Conservation (phyloP, 176 grass and related monocot species). For the Cenchrus fungigraminus region DNA sequence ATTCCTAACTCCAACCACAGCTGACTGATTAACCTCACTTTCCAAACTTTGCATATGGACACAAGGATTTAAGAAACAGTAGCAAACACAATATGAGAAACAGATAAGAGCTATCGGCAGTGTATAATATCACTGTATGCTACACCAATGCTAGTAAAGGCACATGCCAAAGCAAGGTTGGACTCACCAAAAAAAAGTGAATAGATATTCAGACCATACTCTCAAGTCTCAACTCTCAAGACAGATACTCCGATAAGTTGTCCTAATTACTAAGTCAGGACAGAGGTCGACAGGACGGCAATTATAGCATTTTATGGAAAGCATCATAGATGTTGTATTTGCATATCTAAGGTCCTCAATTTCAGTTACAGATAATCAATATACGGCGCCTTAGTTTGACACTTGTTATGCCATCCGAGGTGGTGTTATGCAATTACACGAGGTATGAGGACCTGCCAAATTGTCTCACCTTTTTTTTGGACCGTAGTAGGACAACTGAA, state of each 20-base stretch:
- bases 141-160: background rate
- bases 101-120: background rate
- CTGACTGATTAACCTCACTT: background rate
- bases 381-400: background rate
- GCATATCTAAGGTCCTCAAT: conserved; percentile 2
- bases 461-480: background rate
- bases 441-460: background rate
- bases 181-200: conserved; percentile 6
- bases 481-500: background rate
- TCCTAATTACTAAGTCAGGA: background rate
- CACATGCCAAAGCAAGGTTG: conserved; percentile 16
- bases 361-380: conserved; percentile 6
- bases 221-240: background rate
- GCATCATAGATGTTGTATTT: background rate
- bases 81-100: conserved; percentile 4
- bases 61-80: conserved; percentile 18
- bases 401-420: background rate
- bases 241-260: background rate
- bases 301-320: background rate
- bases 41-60: conserved; percentile 2
- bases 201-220: background rate
- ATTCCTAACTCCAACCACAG: conserved; percentile 1
- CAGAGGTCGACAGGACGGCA: background rate
- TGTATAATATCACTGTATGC: conserved; percentile 16
- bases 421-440: no score